Base-by-base conservation (phyloP, 2,329 filamentous ascomycete species). In the Chaetomiaceae sp. region DNA sequence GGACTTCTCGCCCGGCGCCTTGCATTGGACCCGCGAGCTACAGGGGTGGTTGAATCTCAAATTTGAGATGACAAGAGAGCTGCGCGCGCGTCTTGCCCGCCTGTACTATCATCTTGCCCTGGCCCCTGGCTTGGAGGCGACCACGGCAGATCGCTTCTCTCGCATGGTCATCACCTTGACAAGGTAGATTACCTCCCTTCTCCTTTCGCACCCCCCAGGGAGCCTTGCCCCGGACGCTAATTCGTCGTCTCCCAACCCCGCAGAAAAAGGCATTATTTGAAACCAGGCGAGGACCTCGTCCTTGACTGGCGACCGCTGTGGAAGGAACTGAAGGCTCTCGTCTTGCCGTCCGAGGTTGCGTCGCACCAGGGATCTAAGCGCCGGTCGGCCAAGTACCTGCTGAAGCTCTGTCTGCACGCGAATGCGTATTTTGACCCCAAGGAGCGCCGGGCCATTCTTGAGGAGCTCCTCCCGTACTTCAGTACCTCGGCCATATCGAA, bases 1-100 rank as follows among this genome's bases (percentile, higher is more conserved):
- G 58, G 93, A 99, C 69, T 97, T 97, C 69, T 85, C 87, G 20
- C 89, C 92, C 0, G 93, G 93, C 30, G 93, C 92, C 23, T 77
- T 96, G 55, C 92, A 99, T 70, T 99, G 93, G 93, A 96, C 93
- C 14, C 84, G 92, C 60, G 93, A 99, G 78, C 84, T 99, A 42
- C 83, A 91, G 65, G 89, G 87, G 69, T 99, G 95, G 93, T 77
- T 99, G 59, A 87, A 86, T 48, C 82, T 99, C 69, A 99, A 99
- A 76, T 99, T 99, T 66, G 92, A 99, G 71, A 89, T 96, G 66
- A 89, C 89, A 42, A 83, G 88, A 62, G 85, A 86, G 65, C 83
- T 91, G 59, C 81, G 95, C 51, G 83, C 90, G 43, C 89, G 82
- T 68, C 80, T 99, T 25, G 87, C 93, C 25, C 87, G 86, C 71